Base-by-base conservation (phyloP, 1,139 yeast species). In the Hemisphaericaspora subhashii region DNA sequence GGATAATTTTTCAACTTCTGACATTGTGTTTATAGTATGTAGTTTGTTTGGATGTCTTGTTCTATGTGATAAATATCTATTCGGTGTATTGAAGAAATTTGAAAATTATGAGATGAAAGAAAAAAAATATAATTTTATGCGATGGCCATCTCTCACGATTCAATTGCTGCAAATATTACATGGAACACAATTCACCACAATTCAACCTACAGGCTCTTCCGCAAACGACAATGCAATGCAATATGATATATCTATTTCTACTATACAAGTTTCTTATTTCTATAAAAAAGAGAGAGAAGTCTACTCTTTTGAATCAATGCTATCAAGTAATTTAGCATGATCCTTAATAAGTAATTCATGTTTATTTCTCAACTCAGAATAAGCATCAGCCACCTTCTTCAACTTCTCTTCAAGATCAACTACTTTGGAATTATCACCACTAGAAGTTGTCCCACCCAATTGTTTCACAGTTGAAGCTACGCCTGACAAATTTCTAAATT, bases 311-410 rank as follows among this genome's bases (percentile, higher is more conserved):
- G 18, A 7, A 10, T 33, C 36, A 3, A 33, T 18, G 15, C 33
- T 36, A 33, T 40, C 47, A 31, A 45, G 41, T 25, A 74, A 51
- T 38, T 71, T 62, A 31, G 76, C 60, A 52, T 81, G 83, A 43
- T 81, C 81, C 20, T 67, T 60, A 44, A 72, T 71, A 46, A 83
- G 64, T 44, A 77, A 76, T 50, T 83, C 86, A 53, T 84, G 83
- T 61, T 79, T 74, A 23, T 64, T 58, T 55, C 83, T 74, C 47
- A 85, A 60, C 26, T 79, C 82, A 11, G 64, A 61, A 59, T 83
- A 83, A 1, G 86, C 87, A 25, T 65, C 58, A 1, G 81, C 73
- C 25, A 82, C 65, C 44, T 69, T 69, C 12, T 62, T 60, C 21
- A 83, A 58, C 46, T 81, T 74, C 13, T 55, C 62, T 52, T 77